Evolutionary conservation across 2,329 filamentous ascomycete species (phyloP), one percentile per base, ranked within the genome.

Genomic region (Cladophialophora carrionii): DNA sequence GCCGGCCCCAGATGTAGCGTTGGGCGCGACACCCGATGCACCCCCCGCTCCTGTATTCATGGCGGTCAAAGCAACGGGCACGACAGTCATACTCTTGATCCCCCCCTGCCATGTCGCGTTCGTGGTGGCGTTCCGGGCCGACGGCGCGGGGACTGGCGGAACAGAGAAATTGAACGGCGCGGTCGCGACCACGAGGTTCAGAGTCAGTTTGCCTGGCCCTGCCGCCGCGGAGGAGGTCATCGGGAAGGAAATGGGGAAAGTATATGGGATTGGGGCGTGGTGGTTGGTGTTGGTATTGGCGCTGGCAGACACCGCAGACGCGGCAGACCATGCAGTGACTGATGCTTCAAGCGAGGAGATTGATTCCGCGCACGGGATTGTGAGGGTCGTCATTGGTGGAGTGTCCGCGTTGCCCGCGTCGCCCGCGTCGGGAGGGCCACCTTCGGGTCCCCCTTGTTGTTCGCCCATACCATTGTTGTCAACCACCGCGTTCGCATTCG

Each of bases 301-400:
- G n/a, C 20, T 46, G 3, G 63, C 46, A 17, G 32, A 29, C 26
- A 6, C 26, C 3, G 26, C 26, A 29, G 26, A 29, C 6, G 60
- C 41, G 6, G 54, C 29, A n/a, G 43, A 62, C 62, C 63, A 63
- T 24, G 55, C n/a, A 1, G 24, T 24, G 32, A 64, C 58, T 8
- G 52, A 43, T 51, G 9, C 48, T 46, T 64, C 51, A 12, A 66
- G 41, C 10, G 58, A 31, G 4, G 61, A 55, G 31, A 70, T 70
- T 4, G 66, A 57, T 7, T 43, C 26, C 7, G 62, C 52, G 52
- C 63, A 65, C 9, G 68, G 68, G 46, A 69, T 43, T 4, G 64
- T 69, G 26, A 70, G 59, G 5, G 64, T 70, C 34, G 63, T 64
- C n/a, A 61, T 63, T 14, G 20, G 43, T 2, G 37, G 9, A 26